Conservation (phyloP, 1,139 yeast genomes). For the Pichia sp. region DNA sequence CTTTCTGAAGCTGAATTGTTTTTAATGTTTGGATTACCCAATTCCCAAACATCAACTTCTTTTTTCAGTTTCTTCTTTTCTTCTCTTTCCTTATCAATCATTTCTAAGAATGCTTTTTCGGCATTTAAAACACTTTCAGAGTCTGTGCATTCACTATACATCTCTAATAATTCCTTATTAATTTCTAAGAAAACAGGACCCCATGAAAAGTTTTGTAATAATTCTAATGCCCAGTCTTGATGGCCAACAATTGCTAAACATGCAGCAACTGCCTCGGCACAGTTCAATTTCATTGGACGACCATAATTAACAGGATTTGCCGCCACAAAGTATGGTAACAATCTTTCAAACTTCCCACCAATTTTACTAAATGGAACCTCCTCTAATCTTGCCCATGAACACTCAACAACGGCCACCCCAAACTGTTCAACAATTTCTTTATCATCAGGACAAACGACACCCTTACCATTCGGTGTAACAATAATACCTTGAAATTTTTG, state of each 20-base stretch:
- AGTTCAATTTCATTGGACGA: conserved; percentile 89
- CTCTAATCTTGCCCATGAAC: conserved; percentile 95
- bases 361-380: conserved; percentile 91
- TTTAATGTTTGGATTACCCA: conserved; percentile 65
- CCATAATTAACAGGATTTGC: conserved; percentile 98
- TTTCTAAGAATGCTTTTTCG: conserved; percentile 68
- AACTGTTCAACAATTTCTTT: conserved; percentile 62
- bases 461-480: conserved; percentile 88
- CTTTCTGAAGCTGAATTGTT: conserved; percentile 11
- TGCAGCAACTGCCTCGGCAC: conserved; percentile 97
- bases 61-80: conserved; percentile 51
- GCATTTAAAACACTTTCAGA: conserved; percentile 66
- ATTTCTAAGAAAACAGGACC: conserved; percentile 80
- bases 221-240: conserved; percentile 76
- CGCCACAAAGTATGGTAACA: conserved; percentile 88
- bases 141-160: conserved; percentile 77
- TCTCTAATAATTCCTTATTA: conserved; percentile 67
- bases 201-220: conserved; percentile 83
- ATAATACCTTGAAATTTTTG: conserved; percentile 89
- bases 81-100: conserved; percentile 60
- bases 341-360: conserved; percentile 84
- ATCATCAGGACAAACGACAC: conserved; percentile 89
- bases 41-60: conserved; percentile 65
- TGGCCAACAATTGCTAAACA: conserved; percentile 94
- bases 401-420: conserved; percentile 97